Evolutionary conservation across 345 rosid species (phyloP), one percentile per base, ranked within the genome.

Genomic region (Ceriops decandra): DNA sequence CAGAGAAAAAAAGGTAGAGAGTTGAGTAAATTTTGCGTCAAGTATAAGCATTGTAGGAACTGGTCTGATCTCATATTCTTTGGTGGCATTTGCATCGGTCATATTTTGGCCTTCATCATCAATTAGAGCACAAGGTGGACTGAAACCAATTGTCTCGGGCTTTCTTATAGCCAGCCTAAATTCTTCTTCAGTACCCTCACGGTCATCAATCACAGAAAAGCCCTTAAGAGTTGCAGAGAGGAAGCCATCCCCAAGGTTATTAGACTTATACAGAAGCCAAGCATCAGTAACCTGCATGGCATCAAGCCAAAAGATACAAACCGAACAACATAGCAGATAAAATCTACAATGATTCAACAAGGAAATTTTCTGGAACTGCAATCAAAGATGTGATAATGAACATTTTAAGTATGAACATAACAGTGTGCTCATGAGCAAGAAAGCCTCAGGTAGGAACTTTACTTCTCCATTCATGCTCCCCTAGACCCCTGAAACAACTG

Each of bases 41-140:
- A 95, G 83, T 73, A 89, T 85, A 61, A 95, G 95, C 99, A 95
- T 95, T 9, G 96, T 83, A 77, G 97, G 89, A 77, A 82, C 76
- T 52, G 87, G 85, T 72, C 78, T 79, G 51, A 77, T 69, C 73
- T 72, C 80, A 71, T 60, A 63, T 56, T 76, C 84, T 54, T 79
- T 63, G 68, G 53, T 68, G 38, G 69, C 57, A 66, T 32, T 74
- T 57, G 79, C 80, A 81, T 76, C 80, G 53, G 79, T 16, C 57
- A 69, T 28, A 52, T 60, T 68, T 70, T 74, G 80, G 68, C 57
- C 73, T 52, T 66, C 83, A 64, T 77, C 64, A 58, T 76, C 68
- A 35, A 76, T 59, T 63, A 49, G 32, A 20, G 73, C 72, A 66
- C 32, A 61, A 63, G 74, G 62, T 69, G 80, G 72, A 61, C 74